Percentiles rank a stretch among this genome's conserved stretches.
phyloP scores from a whole-genome alignment of 192 early-diverging fungal genomes.

The Backusella tuberculispora region DNA sequence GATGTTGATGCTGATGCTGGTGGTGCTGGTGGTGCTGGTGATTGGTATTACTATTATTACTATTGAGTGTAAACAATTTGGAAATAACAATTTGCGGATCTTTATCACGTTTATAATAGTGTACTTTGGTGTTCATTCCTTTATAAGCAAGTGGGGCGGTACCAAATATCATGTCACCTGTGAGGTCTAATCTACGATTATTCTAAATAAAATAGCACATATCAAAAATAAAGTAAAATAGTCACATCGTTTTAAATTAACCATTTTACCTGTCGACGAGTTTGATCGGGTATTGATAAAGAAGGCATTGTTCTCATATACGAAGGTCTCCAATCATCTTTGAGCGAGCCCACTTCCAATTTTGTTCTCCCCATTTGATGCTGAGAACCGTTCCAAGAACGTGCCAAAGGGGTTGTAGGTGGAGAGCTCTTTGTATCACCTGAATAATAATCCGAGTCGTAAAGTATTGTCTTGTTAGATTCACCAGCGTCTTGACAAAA shows the following conservation, averaged over 20 bases:
- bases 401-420: slow-evolving; percentile 34
- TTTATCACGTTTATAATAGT: slow-evolving; percentile 40
- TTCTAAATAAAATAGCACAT: slow-evolving; percentile 11
- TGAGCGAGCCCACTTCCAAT: slow-evolving; percentile 22
- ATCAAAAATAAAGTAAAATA: background rate
- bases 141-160: slow-evolving; percentile 56
- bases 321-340: slow-evolving; percentile 32
- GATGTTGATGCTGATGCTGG: no score
- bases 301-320: slow-evolving; percentile 26
- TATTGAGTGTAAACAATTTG: slow-evolving; percentile 46
- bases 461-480: slow-evolving; percentile 50
- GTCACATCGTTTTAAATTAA: background rate
- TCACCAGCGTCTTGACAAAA: slow-evolving; percentile 54
- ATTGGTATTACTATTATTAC: background rate
- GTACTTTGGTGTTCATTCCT: slow-evolving; percentile 53
- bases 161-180: slow-evolving; percentile 58
- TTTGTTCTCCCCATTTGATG: slow-evolving; percentile 35
- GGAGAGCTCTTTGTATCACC: slow-evolving; percentile 20
- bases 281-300: slow-evolving; percentile 17
- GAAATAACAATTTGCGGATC: slow-evolving; percentile 47
- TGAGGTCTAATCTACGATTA: slow-evolving; percentile 40
- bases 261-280: slow-evolving; percentile 16
- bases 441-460: slow-evolving; percentile 46
- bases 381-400: slow-evolving; percentile 44
- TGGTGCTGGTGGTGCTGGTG: background rate